Evolutionary conservation across 2,329 filamentous ascomycete species (phyloP), one percentile per base, ranked within the genome.

Genomic region (Calonectria fujianensis): DNA sequence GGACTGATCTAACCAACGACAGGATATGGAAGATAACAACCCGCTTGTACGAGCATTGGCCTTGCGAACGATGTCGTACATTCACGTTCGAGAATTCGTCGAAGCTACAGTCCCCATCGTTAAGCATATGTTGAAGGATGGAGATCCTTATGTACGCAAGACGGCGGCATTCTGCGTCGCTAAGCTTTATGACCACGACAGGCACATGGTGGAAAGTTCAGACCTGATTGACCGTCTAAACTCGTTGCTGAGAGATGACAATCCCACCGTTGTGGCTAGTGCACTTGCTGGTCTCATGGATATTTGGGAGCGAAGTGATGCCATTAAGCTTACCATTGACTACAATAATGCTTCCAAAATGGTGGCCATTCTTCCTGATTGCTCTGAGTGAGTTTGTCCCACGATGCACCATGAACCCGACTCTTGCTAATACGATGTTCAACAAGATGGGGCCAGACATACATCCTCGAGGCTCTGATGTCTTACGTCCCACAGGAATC

Each of bases 311-410:
- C 91, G 96, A 73, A 98, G 96, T 83, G 96, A 98, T 85, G 95
- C 94, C 73, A 99, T 99, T 85, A 98, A 98, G 84, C 92, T 99
- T 76, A 98, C 97, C 4, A 98, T 99, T 80, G 97, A 99, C 86
- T 98, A 99, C 84, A 92, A 93, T 76, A 99, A 98, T 86, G 97
- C 97, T 32, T 98, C 96, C 67, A 99, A 99, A 87, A 97, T 99
- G 89, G 96, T 98, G 45, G 96, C 97, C 54, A 98, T 99, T 75
- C 86, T 99, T 31, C 94, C 97, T 2, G 97, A 99, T 84, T 98
- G 97, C 87, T 98, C 97, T 24, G 97, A 99, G 95, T 97, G 91
- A 82, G 94, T 89, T 51, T n/a, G 41, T 27, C 54, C 14, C 2
- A 14, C 16, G 29, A 61, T 41, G 24, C 7, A 11, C 24, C 31